These are phyloP conservation scores for Penicillium sp. DNA, from an alignment of 2,329 filamentous ascomycete species.

Conservation along the genomic window DNA sequence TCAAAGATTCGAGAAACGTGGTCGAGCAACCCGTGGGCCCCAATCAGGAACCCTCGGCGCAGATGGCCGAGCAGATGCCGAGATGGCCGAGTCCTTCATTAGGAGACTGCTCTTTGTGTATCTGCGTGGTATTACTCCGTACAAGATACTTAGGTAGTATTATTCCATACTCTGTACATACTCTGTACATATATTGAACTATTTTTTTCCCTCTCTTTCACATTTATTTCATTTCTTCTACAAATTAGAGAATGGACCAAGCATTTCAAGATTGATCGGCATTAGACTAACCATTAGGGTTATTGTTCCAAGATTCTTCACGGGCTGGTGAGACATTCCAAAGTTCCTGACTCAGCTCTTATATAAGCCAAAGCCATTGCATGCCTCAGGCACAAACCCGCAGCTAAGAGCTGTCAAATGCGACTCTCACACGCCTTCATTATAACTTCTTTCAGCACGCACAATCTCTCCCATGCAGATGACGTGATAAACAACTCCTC, in stretches of 20 bases:
- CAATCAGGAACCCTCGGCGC: neutral
- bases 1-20: conserved; percentile 3
- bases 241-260: no score
- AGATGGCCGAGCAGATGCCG: no score
- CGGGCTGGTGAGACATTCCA: no score
- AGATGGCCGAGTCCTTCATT: neutral
- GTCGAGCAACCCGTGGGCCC: neutral
- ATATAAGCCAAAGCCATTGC: neutral
- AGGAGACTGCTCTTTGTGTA: neutral
- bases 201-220: accelerated
- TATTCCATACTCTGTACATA: no score
- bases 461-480: neutral
- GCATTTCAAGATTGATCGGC: no score
- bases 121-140: neutral
- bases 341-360: neutral
- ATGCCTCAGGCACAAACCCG: neutral
- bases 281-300: no score
- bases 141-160: no score
- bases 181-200: no score
- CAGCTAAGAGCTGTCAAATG: neutral
- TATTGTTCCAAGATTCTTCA: no score
- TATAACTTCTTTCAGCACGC: neutral
- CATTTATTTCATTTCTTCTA: no score
- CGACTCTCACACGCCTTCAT: neutral
- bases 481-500: conserved; percentile 1